phyloP scores from a whole-genome alignment of 495 filamentous ascomycete species.

The Opeltia flavorubescens region DNA sequence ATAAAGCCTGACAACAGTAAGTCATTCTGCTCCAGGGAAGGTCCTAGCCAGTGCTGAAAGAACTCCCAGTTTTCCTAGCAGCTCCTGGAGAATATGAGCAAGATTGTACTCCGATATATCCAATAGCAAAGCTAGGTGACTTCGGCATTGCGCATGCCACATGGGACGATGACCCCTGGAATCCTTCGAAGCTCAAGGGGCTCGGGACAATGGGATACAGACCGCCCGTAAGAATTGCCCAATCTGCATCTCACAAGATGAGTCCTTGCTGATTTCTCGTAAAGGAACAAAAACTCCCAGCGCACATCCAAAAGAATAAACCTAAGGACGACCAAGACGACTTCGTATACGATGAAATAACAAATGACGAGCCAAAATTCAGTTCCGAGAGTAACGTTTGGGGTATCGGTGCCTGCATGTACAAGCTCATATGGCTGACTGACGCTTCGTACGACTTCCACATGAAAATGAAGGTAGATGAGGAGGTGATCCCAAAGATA shows the following conservation, averaged over 20 bases:
- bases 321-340: background rate
- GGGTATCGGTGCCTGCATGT: constrained; percentile 11
- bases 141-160: constrained; percentile 2
- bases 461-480: background rate
- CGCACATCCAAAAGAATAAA: no score
- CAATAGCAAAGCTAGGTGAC: constrained; percentile 2
- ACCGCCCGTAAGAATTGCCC: background rate
- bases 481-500: background rate
- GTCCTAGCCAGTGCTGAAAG: background rate
- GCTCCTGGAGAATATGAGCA: constrained; percentile 1
- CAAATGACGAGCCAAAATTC: background rate
- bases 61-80: background rate
- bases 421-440: constrained; percentile 1
- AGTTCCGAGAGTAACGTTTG: constrained; percentile 8
- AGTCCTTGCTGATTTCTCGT: background rate
- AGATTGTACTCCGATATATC: constrained; percentile 4
- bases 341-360: background rate
- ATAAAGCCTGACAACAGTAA: constrained; percentile 9
- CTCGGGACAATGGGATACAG: background rate
- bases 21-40: background rate
- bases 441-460: background rate
- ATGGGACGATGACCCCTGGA: background rate
- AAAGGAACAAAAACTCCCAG: background rate
- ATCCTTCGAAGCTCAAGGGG: background rate
- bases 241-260: background rate